Evolutionary conservation across 495 filamentous ascomycete species (phyloP), one percentile per base, ranked within the genome.

Genomic region (Daldinia caldariorum): DNA sequence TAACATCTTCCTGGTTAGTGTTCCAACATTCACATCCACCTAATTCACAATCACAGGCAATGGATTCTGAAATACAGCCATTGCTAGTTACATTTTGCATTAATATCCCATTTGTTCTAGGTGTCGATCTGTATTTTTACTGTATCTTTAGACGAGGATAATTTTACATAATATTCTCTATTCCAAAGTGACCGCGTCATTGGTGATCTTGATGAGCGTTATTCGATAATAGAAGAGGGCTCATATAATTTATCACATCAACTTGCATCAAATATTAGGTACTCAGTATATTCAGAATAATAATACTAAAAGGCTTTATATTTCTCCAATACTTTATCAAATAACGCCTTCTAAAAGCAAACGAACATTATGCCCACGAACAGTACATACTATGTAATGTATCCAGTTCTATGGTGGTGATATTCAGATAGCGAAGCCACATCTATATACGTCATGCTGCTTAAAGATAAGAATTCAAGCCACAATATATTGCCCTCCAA

Each of bases 61-160:
- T 20, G 31, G 35, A 12, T 67, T 59, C 6, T 55, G 18, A 43
- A 67, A 53, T 50, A 37, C 39, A 13, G 63, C 61, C 29, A 47
- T 67, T 26, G 22, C 58, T 18, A n/a, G 45, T 8, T 47, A 35
- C 6, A 16, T 59, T 26, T 1, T 67, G 14, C n/a, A n/a, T n/a
- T n/a, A n/a, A n/a, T n/a, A 16, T 61, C 8, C 39, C n/a, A 1
- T 29, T 67, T 1, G 38, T 67, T 31, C 4, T 47, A 9, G 49
- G 8, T 20, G 60, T 53, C 59, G 64, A 72, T 64, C 64, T 9
- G 32, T 43, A 14, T 56, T 56, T 56, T 38, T 16, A 60, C 18
- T 22, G 37, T 20, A 3, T 65, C 6, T 38, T 32, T 45, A 10
- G 39, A 5, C 49, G 22, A 32, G 22, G 6, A 2, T 49, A 9